These are phyloP conservation scores for Pouteria campechiana DNA, from an alignment of 179 eudicot genomes.

Conservation along the genomic window DNA sequence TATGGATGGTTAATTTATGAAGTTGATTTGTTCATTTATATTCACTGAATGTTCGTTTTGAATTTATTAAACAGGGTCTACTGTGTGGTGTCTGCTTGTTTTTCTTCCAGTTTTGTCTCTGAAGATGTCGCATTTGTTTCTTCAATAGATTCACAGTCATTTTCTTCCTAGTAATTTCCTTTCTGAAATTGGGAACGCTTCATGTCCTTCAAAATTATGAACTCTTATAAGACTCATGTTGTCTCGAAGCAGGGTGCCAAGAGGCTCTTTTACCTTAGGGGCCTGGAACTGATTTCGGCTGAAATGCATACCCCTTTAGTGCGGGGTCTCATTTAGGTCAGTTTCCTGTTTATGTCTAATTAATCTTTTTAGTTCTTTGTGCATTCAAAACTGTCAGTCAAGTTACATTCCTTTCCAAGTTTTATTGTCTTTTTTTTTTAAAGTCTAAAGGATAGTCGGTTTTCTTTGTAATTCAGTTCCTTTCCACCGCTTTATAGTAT, in stretches of 20 bases:
- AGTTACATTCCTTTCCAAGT: constrained; percentile 12
- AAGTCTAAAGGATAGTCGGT: not conserved
- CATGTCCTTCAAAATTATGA: constrained; percentile 33
- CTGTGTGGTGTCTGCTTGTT: too few relatives aligned
- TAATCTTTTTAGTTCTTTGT: constrained; percentile 27
- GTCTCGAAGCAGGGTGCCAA: constrained; percentile 90
- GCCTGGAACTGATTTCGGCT: constrained; percentile 95
- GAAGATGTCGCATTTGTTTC: constrained; percentile 29
- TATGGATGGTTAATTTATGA: too few relatives aligned
- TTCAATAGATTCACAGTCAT: too few relatives aligned
- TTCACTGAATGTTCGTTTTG: too few relatives aligned
- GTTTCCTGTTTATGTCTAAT: constrained; percentile 57
- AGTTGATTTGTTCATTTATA: too few relatives aligned
- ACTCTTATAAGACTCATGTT: constrained; percentile 69
- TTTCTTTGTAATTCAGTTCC: constrained; percentile 2
- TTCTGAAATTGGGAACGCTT: constrained; percentile 45
- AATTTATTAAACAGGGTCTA: too few relatives aligned
- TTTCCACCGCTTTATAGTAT: constrained; percentile 1
- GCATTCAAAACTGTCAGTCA: constrained; percentile 15
- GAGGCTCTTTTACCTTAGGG: constrained; percentile 94
- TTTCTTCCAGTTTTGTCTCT: constrained; percentile 13
- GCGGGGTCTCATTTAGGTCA: constrained; percentile 93
- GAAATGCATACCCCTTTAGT: constrained; percentile 91
- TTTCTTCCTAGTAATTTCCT: constrained; percentile 63
- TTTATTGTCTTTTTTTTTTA: constrained; percentile 7